Evolutionary conservation across 192 early-diverging fungal genomes (phyloP), one percentile per base, ranked within the genome.

Genomic region (Backusella circina): DNA sequence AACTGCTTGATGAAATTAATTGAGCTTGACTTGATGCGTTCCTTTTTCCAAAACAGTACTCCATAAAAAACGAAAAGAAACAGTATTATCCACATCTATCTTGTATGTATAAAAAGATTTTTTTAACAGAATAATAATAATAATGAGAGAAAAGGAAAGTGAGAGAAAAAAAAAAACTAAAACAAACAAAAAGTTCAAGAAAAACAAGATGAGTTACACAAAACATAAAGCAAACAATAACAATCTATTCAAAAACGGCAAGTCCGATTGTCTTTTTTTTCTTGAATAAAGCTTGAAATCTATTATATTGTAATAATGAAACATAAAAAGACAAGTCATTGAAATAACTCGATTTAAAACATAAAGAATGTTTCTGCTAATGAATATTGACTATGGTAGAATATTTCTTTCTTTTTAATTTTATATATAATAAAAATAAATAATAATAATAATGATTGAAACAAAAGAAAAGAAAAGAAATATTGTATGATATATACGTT

Each of bases 101-200:
- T 41, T 41, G 39, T 15, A 41, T 41, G 36, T 37, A 37, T 37
- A 37, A 8, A 8, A 9, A 37, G n/a, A 41, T 41, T 41, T 41
- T 13, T 23, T 54, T n/a, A 21, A 21, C 9, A 6, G n/a, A n/a
- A 21, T 54, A 54, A 23, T 23, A 13, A 57, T 9, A 57, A 26
- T 12, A 51, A 51, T 13, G 26, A 12, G 54, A 61, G 26, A 61
- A 23, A 28, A 23, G 23, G 50, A 51, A n/a, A 51, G n/a, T 21
- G 47, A 5, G 18, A 51, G 13, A 21, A 21, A 28, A 23, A 61
- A 4, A 26, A 13, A 57, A 61, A 28, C 3, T 28, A 61, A 61
- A 61, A 61, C 54, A 61, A 61, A 61, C 54, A 61, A 61, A 61
- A 61, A 61, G 26, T 12, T 26, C 54, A 61, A 61, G 54, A 61